Evolutionary conservation across 2,329 filamentous ascomycete genomes (phyloP).

Genomic region (Stachybotrys elegans): DNA sequence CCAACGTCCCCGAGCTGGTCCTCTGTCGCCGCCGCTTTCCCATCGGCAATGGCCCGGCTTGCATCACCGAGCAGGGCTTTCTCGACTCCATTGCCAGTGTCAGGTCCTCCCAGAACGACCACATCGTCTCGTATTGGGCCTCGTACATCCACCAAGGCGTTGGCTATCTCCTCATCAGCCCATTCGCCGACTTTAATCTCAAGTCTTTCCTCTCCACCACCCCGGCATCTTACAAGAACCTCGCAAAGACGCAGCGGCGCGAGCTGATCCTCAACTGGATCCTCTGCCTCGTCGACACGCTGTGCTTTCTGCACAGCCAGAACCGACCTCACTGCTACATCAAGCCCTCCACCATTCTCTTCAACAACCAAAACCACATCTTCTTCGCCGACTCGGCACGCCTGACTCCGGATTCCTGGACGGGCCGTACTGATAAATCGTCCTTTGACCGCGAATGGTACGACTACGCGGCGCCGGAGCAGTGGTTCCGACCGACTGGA

Average conservation of each 20-base stretch:
- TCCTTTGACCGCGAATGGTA: slow-evolving; percentile 64
- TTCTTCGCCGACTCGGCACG: slow-evolving; percentile 60
- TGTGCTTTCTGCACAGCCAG: slow-evolving; percentile 62
- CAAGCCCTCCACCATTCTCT: slow-evolving; percentile 64
- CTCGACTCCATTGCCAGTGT: slow-evolving; percentile 55
- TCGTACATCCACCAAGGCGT: slow-evolving; percentile 62
- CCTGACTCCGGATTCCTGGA: slow-evolving; percentile 38
- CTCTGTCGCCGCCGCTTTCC: slow-evolving; percentile 55
- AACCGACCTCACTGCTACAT: slow-evolving; percentile 64
- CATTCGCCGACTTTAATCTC: slow-evolving; percentile 61
- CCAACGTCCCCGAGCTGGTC: slow-evolving; percentile 51
- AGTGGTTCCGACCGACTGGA: slow-evolving; percentile 41
- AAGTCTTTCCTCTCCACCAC: slow-evolving; percentile 62
- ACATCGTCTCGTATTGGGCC: slow-evolving; percentile 66
- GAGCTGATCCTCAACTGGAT: slow-evolving; percentile 67
- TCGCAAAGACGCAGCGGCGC: slow-evolving; percentile 56
- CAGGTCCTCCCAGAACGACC: slow-evolving; percentile 57
- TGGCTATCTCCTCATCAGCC: slow-evolving; percentile 63
- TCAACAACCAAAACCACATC: slow-evolving; percentile 60
- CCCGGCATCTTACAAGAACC: slow-evolving; percentile 55
- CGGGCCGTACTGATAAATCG: slow-evolving; percentile 35
- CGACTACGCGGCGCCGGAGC: slow-evolving; percentile 69
- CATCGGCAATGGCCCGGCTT: slow-evolving; percentile 37
- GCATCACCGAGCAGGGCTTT: slow-evolving; percentile 49
- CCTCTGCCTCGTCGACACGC: slow-evolving; percentile 64